Evolutionary conservation across 805 yeast species (phyloP).

Genomic region (Candida ortonii): DNA sequence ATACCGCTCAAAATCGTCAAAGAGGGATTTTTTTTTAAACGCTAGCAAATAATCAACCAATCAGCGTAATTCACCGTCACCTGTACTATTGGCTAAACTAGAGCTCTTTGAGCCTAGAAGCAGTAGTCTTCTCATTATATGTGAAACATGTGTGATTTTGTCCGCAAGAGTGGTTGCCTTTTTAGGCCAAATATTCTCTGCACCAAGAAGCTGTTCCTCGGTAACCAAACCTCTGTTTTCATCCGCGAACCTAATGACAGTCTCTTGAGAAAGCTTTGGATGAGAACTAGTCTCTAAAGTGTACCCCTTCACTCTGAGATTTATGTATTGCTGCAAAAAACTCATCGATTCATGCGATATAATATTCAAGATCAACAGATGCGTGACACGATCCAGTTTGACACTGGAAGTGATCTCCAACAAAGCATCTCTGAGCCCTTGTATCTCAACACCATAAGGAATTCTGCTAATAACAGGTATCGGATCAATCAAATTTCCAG

Average conservation of each 20-base stretch:
- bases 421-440: conserved; percentile 61
- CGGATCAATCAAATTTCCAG: conserved; percentile 65
- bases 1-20: no score
- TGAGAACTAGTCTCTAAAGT: conserved; percentile 25
- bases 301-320: conserved; percentile 34
- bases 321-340: conserved; percentile 31
- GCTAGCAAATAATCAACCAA: no score
- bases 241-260: conserved; percentile 20
- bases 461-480: conserved; percentile 65
- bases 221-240: conserved; percentile 17
- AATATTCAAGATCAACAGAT: conserved; percentile 53
- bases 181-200: conserved; percentile 28
- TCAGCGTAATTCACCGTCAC: no score
- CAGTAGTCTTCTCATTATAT: conserved; percentile 27
- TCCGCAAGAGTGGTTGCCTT: conserved; percentile 24
- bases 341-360: conserved; percentile 49
- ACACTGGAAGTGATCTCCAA: conserved; percentile 61
- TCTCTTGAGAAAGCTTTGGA: conserved; percentile 15
- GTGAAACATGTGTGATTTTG: conserved; percentile 34
- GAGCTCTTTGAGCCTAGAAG: no score
- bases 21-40: no score
- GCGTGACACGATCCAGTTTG: conserved; percentile 51
- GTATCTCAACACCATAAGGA: conserved; percentile 58
- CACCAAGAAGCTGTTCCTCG: conserved; percentile 34
- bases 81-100: no score